Evolutionary conservation across 805 yeast species (phyloP).

Genomic region (Candida sphagnicola): DNA sequence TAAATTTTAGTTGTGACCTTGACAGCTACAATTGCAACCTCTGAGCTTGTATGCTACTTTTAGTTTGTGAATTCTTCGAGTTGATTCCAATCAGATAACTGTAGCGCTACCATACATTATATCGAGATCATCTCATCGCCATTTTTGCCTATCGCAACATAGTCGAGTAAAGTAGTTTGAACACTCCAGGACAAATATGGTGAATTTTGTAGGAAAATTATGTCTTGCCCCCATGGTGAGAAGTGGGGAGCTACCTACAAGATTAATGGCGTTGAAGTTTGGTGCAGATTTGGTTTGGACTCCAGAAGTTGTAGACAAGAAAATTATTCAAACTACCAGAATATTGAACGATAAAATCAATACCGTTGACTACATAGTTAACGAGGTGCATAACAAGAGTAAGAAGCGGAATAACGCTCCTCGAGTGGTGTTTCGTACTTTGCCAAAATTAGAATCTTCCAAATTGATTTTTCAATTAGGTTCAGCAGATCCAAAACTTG

Average conservation of each 20-base stretch:
- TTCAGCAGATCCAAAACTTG: slow-evolving; percentile 75
- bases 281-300: slow-evolving; percentile 96
- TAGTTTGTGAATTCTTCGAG: too few species aligned
- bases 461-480: slow-evolving; percentile 88
- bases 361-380: slow-evolving; percentile 56
- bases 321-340: slow-evolving; percentile 68
- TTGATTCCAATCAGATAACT: too few species aligned
- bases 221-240: slow-evolving; percentile 97
- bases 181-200: slow-evolving; percentile 42
- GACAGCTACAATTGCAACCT: too few species aligned
- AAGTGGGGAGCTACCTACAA: slow-evolving; percentile 88
- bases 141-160: too few species aligned
- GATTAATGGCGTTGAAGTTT: slow-evolving; percentile 71
- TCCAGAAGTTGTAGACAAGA: slow-evolving; percentile 91
- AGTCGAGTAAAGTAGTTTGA: too few species aligned
- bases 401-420: slow-evolving; percentile 19
- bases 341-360: slow-evolving; percentile 50
- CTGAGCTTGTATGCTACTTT: too few species aligned
- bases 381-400: slow-evolving; percentile 24
- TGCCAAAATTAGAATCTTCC: slow-evolving; percentile 56
- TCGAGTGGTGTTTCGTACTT: slow-evolving; percentile 69
- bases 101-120: too few species aligned
- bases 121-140: too few species aligned
- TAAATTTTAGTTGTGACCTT: too few species aligned
- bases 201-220: slow-evolving; percentile 69